A percentile compares a stretch with the other conserved stretches of the same genome.
Conservation (phyloP, 2,329 filamentous ascomycete genomes). For the Tolypocladium album region DNA sequence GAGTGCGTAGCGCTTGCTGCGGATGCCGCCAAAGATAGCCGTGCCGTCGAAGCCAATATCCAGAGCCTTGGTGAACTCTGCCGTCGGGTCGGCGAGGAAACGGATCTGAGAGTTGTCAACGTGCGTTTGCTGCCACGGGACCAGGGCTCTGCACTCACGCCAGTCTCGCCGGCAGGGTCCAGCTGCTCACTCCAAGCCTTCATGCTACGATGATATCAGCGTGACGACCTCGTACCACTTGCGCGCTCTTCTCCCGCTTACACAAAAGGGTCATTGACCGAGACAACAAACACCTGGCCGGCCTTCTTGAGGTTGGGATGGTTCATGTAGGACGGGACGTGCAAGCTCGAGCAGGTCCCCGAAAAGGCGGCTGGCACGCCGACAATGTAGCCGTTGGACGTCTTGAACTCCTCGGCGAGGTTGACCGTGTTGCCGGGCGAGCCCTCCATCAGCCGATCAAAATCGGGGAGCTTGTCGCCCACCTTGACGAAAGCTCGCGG, state of each 20-base stretch:
- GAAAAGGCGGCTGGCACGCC: constrained; percentile 75
- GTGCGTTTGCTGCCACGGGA: background rate
- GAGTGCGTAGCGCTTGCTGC: constrained; percentile 82
- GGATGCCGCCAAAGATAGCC: constrained; percentile 68
- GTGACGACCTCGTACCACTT: background rate
- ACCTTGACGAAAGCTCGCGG: constrained; percentile 55
- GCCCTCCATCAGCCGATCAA: constrained; percentile 69
- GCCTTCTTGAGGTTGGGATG: constrained; percentile 68
- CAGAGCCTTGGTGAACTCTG: constrained; percentile 70
- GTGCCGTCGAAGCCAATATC: constrained; percentile 74
- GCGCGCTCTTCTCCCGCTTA: constrained; percentile 34
- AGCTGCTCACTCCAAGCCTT: constrained; percentile 77
- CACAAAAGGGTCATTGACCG: constrained; percentile 94
- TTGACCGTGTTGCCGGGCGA: constrained; percentile 91
- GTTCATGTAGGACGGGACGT: constrained; percentile 80
- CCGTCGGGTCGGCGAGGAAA: constrained; percentile 75
- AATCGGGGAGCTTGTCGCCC: constrained; percentile 68
- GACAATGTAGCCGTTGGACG: constrained; percentile 69
- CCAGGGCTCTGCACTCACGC: constrained; percentile 45
- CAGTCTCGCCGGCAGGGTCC: constrained; percentile 63
- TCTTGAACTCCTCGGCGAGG: constrained; percentile 62
- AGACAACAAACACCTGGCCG: constrained; percentile 78
- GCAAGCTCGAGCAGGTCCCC: constrained; percentile 45
- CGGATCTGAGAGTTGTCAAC: constrained; percentile 51
- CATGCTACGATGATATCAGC: constrained; percentile 45